Percentiles rank a stretch among this genome's conserved stretches.
Conservation (phyloP, 2,329 filamentous ascomycete genomes). For the Drechslera avenae region DNA sequence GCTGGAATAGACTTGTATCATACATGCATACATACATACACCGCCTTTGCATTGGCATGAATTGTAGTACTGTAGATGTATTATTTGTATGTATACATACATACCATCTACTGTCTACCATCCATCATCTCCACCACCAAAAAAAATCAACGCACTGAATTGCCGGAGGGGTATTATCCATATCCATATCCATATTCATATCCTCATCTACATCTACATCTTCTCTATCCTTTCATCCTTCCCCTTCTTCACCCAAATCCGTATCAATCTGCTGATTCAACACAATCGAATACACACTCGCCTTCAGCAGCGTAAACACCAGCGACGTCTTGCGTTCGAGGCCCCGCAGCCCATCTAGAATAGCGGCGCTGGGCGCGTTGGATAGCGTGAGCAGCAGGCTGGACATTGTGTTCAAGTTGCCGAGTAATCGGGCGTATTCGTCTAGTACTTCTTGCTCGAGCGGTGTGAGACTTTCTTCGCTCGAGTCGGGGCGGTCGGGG, state of each 20-base stretch:
- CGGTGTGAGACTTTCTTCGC: constrained; percentile 62
- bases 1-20: constrained; percentile 10
- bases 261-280: constrained; percentile 79
- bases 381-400: constrained; percentile 71
- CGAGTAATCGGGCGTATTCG: constrained; percentile 84
- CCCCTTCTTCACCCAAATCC: constrained; percentile 27
- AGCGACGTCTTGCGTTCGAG: constrained; percentile 93
- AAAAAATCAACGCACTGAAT: too few relatives aligned
- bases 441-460: constrained; percentile 94
- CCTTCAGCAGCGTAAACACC: constrained; percentile 94
- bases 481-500: too few relatives aligned
- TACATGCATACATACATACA: too few relatives aligned
- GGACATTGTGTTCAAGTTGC: constrained; percentile 80
- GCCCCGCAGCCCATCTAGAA: constrained; percentile 82
- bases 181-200: not conserved
- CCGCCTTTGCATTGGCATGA: not conserved
- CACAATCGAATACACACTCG: constrained; percentile 98
- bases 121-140: too few relatives aligned
- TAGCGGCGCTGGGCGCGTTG: constrained; percentile 68
- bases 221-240: not conserved
- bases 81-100: constrained; percentile 1
- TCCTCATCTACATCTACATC: not conserved
- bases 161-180: not conserved
- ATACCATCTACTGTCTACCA: too few relatives aligned
- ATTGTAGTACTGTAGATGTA: constrained; percentile 3